These are phyloP conservation scores for Neonectria hederae DNA, from an alignment of 2,329 filamentous ascomycete species.

Conservation along the genomic window DNA sequence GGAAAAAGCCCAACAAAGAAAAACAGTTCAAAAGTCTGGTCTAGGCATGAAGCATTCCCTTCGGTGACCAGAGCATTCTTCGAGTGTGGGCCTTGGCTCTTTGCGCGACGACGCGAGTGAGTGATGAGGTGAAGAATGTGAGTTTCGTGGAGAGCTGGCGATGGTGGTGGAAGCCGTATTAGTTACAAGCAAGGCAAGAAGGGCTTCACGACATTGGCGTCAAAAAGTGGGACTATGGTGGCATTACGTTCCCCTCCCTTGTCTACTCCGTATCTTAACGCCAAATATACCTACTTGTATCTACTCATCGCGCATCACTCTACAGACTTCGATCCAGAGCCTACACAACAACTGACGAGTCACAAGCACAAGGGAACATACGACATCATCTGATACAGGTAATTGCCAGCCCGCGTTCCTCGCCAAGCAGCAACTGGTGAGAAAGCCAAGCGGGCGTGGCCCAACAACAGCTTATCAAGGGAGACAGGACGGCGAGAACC, in stretches of 20 bases:
- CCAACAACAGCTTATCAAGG: conserved; percentile 7
- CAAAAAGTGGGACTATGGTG: conserved; percentile 40
- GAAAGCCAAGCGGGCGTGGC: neutral
- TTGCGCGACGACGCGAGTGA: neutral
- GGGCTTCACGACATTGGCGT: conserved; percentile 19
- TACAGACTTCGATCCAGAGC: neutral
- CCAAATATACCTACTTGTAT: neutral
- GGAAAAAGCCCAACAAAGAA: conserved; percentile 1
- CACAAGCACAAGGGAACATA: neutral
- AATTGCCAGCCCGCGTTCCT: neutral
- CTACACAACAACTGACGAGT: neutral
- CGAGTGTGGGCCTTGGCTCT: neutral
- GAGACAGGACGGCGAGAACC: neutral
- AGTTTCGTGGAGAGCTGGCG: neutral
- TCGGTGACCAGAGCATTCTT: conserved; percentile 32
- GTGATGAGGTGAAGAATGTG: neutral
- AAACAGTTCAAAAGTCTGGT: conserved; percentile 21
- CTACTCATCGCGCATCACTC: neutral
- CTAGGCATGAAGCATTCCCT: conserved; percentile 7
- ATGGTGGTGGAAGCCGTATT: neutral
- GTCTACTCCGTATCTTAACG: neutral
- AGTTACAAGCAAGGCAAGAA: neutral
- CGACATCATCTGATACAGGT: neutral
- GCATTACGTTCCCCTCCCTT: conserved; percentile 36
- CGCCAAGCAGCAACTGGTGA: neutral